Conservation (phyloP, 2,329 filamentous ascomycete genomes). For the Pestalotiopsis sp. region DNA sequence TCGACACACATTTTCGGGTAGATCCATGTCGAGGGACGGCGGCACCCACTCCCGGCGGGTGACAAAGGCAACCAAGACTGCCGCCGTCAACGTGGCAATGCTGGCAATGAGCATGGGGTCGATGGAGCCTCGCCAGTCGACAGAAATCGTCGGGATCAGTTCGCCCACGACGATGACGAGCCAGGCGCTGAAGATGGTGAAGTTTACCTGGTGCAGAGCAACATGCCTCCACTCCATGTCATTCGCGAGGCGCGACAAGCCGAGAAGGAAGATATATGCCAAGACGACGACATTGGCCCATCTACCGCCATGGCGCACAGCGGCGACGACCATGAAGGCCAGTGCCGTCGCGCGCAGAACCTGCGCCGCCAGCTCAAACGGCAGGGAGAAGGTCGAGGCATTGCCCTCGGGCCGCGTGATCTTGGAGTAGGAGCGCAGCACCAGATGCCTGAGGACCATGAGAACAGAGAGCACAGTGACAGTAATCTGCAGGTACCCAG, state of each 20-base stretch:
- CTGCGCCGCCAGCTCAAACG: conserved; percentile 47
- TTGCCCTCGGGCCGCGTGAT: conserved; percentile 32
- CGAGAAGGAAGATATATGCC: conserved; percentile 45
- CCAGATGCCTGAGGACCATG: conserved; percentile 35
- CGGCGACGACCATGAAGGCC: conserved; percentile 41
- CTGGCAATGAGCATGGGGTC: conserved; percentile 36
- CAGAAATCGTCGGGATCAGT: conserved; percentile 47
- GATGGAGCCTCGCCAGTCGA: conserved; percentile 31
- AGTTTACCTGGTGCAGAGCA: conserved; percentile 52
- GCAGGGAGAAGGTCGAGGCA: conserved; percentile 41
- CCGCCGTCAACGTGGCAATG: conserved; percentile 38
- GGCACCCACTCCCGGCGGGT: conserved; percentile 56
- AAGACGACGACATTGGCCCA: conserved; percentile 39
- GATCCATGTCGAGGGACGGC: conserved; percentile 39
- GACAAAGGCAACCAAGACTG: conserved; percentile 41
- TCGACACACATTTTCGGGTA: conserved; percentile 38
- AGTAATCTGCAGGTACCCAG: conserved; percentile 42
- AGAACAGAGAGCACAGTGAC: conserved; percentile 39
- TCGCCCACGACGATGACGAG: conserved; percentile 38
- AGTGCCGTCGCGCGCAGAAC: conserved; percentile 40
- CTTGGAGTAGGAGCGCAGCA: conserved; percentile 33
- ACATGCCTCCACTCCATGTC: conserved; percentile 47
- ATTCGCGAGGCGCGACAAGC: conserved; percentile 43
- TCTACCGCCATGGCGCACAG: conserved; percentile 33
- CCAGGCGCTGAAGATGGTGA: conserved; percentile 40